Base-by-base conservation (phyloP, 2,329 filamentous ascomycete species). In the Zopfia rhizophila region DNA sequence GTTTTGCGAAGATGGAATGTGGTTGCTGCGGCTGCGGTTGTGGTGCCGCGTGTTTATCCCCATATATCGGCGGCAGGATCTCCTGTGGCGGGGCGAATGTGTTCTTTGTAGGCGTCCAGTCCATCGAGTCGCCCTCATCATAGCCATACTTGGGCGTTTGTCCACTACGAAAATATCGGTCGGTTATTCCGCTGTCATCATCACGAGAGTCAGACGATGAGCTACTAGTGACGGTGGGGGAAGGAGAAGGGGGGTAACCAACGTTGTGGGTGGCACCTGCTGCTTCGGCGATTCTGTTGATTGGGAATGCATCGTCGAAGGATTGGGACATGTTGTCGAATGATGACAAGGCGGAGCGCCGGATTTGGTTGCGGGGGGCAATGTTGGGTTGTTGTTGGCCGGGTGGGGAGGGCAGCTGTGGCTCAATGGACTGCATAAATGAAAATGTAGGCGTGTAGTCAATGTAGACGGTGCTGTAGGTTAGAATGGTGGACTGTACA, bases 81-180 rank as follows among this genome's bases (percentile, higher is more conserved):
- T 58, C 39, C 21, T 61, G 44, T 8, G 52, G 40, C 7, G n/a
- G 79, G 78, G 43, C 75, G 73, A 68, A 69, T 27, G 53, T 53
- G 8, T 51, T 46, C 12, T 42, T 38, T 0, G 83, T 84, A 1
- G 86, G 86, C 2, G 85, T 82, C 84, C 88, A 90, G 61, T 91
- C 89, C 89, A 92, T 91, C 43, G 81, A 80, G 27, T 87, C 82
- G 1, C 74, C 75, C 13, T 53, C 48, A 31, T 18, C 35, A 27
- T 12, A 22, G 27, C 48, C 21, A 32, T 38, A 48, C 38, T 44
- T n/a, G n/a, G n/a, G n/a, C n/a, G n/a, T n/a, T 29, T 48, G 42
- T 31, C 47, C n/a, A n/a, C n/a, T 42, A 5, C 52, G 55, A 7
- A 29, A 22, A 25, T 53, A 58, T 6, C 62, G 60, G 1, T 65